Base-by-base conservation (phyloP, 2,329 filamentous ascomycete genomes). In the Xylariaceae sp. region DNA sequence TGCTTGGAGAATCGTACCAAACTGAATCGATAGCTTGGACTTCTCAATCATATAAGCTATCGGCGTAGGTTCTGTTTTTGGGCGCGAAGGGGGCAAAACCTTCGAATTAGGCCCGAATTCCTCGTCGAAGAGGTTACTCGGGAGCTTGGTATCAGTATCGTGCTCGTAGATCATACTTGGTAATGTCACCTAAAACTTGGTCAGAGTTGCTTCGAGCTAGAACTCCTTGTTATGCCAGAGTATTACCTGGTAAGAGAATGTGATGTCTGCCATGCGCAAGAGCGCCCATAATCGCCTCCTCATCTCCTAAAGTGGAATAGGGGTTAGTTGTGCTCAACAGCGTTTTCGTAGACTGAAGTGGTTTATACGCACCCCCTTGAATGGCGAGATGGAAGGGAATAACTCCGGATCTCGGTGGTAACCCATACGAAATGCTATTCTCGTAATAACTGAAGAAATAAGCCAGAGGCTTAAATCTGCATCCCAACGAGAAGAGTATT, bases 41-140 rank as follows among this genome's bases (percentile, higher is more conserved):
- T 92, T 92, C 39, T 83, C 82, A 66, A 92, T 90, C 82, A 92
- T 86, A 72, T 91, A 93, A 8, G 87, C 84, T 64, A 91, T 85
- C 1, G 88, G 88, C 0, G 90, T 93, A 2, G 88, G 83, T 69
- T 92, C 88, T 0, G 82, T 85, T 37, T 77, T 78, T 0, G 89
- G 86, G 58, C 88, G 78, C 0, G 88, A 84, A 1, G 83, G 81
- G 0, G 90, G 90, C 8, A 93, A 73, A 6, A 80, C 75, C 64
- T 86, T 88, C 63, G 85, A 88, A 18, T 84, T 82, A 2, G 88
- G 86, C 51, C 86, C 82, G 45, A 94, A 86, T 65, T 93, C 90
- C 63, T 92, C 88, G 66, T 94, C 90, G 69, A 89, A 90, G 13
- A 93, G 81, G 68, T 93, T 94, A 58, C 86, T 83, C 0, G 90